Evolutionary conservation across 345 rosid genomes (phyloP).

Genomic region (Mercurialis annua): DNA sequence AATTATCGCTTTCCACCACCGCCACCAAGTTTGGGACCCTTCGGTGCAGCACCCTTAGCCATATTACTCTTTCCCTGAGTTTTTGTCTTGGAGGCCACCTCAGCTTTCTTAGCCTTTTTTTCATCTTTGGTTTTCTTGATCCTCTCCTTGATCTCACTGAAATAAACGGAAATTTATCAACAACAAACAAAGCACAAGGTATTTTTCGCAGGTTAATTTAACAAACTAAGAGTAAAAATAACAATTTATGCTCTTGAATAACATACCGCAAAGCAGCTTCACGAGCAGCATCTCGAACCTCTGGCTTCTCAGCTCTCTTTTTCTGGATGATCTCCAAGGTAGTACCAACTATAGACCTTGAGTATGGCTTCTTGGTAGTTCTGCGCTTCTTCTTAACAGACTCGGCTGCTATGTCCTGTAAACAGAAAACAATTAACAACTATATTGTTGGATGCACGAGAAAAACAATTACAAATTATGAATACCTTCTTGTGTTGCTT

Average conservation of each 20-base stretch:
- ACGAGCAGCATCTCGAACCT: slow-evolving; percentile 65
- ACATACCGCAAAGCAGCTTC: slow-evolving; percentile 59
- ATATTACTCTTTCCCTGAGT: slow-evolving; percentile 39
- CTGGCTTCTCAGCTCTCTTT: slow-evolving; percentile 61
- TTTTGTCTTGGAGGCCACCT: slow-evolving; percentile 54
- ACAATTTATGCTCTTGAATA: background rate
- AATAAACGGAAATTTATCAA: background rate
- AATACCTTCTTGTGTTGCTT: slow-evolving; percentile 71
- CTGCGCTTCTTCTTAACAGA: slow-evolving; percentile 60
- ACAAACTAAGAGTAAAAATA: background rate
- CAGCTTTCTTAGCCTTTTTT: slow-evolving; percentile 81
- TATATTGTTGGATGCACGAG: background rate
- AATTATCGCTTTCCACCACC: slow-evolving; percentile 74
- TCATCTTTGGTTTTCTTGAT: slow-evolving; percentile 82
- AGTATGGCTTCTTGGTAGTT: slow-evolving; percentile 60
- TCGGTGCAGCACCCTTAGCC: slow-evolving; percentile 48
- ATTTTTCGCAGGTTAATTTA: background rate
- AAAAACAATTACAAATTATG: background rate
- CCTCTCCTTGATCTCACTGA: slow-evolving; percentile 82
- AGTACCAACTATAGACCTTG: slow-evolving; percentile 71
- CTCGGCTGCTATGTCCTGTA: slow-evolving; percentile 57
- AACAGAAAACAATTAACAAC: background rate
- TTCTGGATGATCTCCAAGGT: slow-evolving; percentile 71
- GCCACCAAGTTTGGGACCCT: slow-evolving; percentile 67
- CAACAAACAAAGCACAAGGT: background rate